Conservation (phyloP, 768 basidiomycete genomes). For the Amanita rubescens region DNA sequence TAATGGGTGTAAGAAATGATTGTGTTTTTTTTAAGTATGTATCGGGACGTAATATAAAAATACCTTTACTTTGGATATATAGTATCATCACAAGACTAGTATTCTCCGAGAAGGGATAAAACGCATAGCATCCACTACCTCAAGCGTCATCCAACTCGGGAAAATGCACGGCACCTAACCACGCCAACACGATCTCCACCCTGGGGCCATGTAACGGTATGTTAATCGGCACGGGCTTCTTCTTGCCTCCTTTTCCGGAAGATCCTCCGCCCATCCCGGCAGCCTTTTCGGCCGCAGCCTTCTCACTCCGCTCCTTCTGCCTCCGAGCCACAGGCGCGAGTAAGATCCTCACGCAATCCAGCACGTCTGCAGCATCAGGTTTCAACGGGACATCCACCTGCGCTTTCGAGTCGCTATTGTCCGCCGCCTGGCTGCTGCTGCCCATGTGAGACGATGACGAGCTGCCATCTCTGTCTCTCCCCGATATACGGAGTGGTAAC, state of each 20-base stretch:
- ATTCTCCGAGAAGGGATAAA: constrained; percentile 1
- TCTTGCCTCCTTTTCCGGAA: constrained; percentile 19
- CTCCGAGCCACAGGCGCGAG: constrained; percentile 63
- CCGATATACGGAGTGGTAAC: constrained; percentile 16
- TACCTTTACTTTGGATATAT: background rate
- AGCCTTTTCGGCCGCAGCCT: constrained; percentile 40
- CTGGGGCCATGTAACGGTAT: constrained; percentile 82
- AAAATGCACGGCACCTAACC: constrained; percentile 77
- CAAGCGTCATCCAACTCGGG: constrained; percentile 53
- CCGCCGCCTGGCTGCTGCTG: constrained; percentile 1
- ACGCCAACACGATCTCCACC: constrained; percentile 80
- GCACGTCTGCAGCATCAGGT: constrained; percentile 41
- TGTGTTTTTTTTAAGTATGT: background rate
- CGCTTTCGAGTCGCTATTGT: background rate
- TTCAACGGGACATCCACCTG: constrained; percentile 6
- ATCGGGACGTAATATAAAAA: background rate
- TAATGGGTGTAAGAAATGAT: background rate
- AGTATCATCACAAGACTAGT: background rate
- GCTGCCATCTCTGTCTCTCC: constrained; percentile 13
- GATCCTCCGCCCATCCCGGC: constrained; percentile 17
- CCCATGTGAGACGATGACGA: constrained; percentile 6
- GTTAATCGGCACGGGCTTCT: constrained; percentile 62
- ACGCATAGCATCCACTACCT: background rate
- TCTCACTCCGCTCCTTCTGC: constrained; percentile 53
- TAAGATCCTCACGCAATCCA: constrained; percentile 67